Percentiles rank a stretch among this genome's conserved stretches.
Evolutionary conservation across 768 basidiomycete genomes (phyloP).

Genomic region (Phylloporus sp.): DNA sequence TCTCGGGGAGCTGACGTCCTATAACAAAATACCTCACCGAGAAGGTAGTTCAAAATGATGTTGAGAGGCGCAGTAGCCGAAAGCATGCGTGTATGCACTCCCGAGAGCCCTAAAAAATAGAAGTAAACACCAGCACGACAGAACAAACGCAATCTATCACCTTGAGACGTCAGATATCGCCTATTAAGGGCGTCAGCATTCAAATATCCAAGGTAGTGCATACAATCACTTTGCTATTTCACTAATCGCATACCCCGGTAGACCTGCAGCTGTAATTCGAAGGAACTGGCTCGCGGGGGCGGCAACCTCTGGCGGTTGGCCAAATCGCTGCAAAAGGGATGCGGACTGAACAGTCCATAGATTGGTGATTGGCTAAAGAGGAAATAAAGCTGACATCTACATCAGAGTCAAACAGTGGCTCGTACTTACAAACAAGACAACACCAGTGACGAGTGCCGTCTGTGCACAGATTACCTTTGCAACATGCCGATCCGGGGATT

Average conservation of each 20-base stretch:
- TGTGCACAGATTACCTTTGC: constrained; percentile 19
- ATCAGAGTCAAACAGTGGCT: background rate
- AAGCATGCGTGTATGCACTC: constrained; percentile 20
- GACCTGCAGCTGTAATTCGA: constrained; percentile 34
- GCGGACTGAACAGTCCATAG: constrained; percentile 27
- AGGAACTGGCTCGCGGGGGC: constrained; percentile 37
- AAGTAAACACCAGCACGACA: background rate
- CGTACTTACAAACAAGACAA: constrained; percentile 19
- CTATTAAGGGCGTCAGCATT: constrained; percentile 10
- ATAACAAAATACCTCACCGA: constrained; percentile 10
- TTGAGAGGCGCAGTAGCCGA: constrained; percentile 22
- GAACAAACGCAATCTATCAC: constrained; percentile 1
- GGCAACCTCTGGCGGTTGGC: constrained; percentile 38
- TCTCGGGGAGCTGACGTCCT: background rate
- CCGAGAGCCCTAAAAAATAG: constrained; percentile 18
- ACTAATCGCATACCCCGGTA: constrained; percentile 44
- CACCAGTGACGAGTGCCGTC: constrained; percentile 20
- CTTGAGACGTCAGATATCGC: constrained; percentile 21
- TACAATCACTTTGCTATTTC: constrained; percentile 34
- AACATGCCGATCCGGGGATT: constrained; percentile 8
- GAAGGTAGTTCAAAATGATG: constrained; percentile 22
- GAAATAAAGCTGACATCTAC: background rate
- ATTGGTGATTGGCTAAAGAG: constrained; percentile 19
- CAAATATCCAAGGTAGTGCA: background rate
- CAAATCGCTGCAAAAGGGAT: constrained; percentile 33